Base-by-base conservation (phyloP, 768 basidiomycete species). In the Sarcodon aspratus region DNA sequence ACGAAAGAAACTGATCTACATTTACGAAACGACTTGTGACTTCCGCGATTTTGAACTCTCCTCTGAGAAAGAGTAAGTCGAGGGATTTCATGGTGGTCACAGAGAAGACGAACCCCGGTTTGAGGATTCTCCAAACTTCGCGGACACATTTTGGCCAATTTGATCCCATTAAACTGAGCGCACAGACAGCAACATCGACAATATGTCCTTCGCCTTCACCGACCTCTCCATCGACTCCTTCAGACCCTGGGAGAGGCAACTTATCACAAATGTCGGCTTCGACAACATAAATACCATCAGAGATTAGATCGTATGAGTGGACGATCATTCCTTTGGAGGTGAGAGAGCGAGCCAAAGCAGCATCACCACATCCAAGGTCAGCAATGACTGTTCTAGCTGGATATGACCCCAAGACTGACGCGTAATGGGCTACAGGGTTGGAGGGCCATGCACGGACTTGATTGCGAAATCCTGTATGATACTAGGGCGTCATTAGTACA, bases 301-400 rank as follows among this genome's bases (percentile, higher is more conserved):
- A 82, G 6, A 88, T 75, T 33, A 93, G 71, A 62, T 94, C 90
- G 60, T 80, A 94, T 1, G 86, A 91, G 40, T 88, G 61, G 17
- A 87, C 85, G 33, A 66, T 74, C 56, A 79, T 64, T 27, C 83
- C 85, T 60, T 80, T 75, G 0, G 85, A 78, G 7, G 79, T 66
- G 33, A 99, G 73, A 3, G 75, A 70, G 36, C 75, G 79, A 0
- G 94, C 93, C 31, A 99, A 72, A 7, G 83, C 76, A 18, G 93
- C 96, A 61, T 97, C 94, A 21, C 96, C 96, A 56, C 93, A 97
- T 9, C 96, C 96, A 33, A 99, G 72, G 67, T 99, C 96, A 33
- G 80, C 93, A 45, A 99, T 79, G 56, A 97, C 71, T 0, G 84
- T 80, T 54, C 72, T 73, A 15, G 69, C 50, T 5, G 89, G 76